A percentile compares a stretch with the other conserved stretches of the same genome.
These are phyloP conservation scores for Penicillium paradoxum DNA, from an alignment of 495 filamentous ascomycete species.

Conservation along the genomic window DNA sequence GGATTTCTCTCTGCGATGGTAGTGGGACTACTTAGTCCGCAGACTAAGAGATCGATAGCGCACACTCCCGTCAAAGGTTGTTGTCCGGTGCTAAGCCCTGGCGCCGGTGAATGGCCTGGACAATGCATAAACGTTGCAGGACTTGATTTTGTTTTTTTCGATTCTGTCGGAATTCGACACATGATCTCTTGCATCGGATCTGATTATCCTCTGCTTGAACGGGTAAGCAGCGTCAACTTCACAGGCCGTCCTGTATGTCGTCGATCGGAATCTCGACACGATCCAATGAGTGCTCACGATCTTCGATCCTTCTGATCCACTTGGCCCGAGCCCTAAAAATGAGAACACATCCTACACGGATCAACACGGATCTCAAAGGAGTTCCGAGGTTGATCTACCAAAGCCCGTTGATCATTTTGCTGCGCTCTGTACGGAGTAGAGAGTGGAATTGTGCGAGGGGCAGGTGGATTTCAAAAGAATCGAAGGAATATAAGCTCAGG, in stretches of 20 bases:
- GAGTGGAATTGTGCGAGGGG: too few relatives aligned
- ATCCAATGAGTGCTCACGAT: not conserved
- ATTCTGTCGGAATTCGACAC: not conserved
- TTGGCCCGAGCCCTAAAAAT: slow-evolving; percentile 4
- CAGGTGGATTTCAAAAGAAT: too few relatives aligned
- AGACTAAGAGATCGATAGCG: slow-evolving; percentile 5
- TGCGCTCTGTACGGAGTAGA: too few relatives aligned
- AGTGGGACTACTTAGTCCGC: not conserved
- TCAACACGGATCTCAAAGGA: not conserved
- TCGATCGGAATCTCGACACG: slow-evolving; percentile 2
- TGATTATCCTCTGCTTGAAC: not conserved
- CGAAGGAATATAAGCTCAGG: too few relatives aligned
- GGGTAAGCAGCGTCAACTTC: not conserved
- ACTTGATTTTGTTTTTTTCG: not conserved
- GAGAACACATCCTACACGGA: not conserved
- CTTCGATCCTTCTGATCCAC: slow-evolving; percentile 3
- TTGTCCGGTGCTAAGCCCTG: not conserved
- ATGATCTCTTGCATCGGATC: not conserved
- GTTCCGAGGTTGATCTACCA: not conserved
- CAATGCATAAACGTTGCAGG: not conserved
- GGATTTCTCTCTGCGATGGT: not conserved
- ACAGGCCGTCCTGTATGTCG: not conserved
- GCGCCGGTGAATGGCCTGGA: not conserved
- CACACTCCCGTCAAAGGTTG: not conserved
- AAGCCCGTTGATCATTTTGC: too few relatives aligned